Evolutionary conservation across 108 stramenopile genomes (phyloP), one percentile per base, ranked within the genome.

Genomic region (Poteriospumella lacustris): DNA sequence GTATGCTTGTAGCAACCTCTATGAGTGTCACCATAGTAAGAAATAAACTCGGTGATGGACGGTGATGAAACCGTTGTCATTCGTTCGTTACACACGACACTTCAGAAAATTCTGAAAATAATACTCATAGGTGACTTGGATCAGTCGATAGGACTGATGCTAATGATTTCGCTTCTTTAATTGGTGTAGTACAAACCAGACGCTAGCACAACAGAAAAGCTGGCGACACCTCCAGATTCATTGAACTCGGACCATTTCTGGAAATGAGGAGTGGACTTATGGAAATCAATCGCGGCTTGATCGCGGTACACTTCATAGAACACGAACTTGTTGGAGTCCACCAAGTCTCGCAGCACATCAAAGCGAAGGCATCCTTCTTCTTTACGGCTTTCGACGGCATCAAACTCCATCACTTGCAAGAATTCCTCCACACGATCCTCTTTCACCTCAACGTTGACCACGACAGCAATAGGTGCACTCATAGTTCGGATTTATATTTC

Each of bases 271-370:
- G 29, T 1, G 41, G 68, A 31, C 68, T 69, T 69, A 36, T 69
- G 68, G 41, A 69, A 5, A 36, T n/a, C 68, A 0, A 69, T 12
- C 1, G 68, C 68, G 1, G 39, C 68, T 9, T 3, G 9, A 12
- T 69, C 68, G 19, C 9, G 39, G 68, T 69, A 69, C 9, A 69
- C 42, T 19, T 69, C 68, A 19, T 69, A 69, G 68, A 69, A 69
- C 34, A 15, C 0, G 41, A 1, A 69, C 2, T 29, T 69, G 68
- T 69, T 69, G 1, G 68, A 3, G 34, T 0, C 1, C 0, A 2
- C 39, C 43, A 0, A 2, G 68, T 69, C 43, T 36, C 42, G 0
- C 41, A 69, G 42, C 1, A 69, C 41, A 12, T 69, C 68, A 36
- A 69, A 69, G 26, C 43, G 24, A 3, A 24, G 24, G 29, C 68